Base-by-base conservation (phyloP, 352 stramenopile genomes). In the Phytophthora europaea region DNA sequence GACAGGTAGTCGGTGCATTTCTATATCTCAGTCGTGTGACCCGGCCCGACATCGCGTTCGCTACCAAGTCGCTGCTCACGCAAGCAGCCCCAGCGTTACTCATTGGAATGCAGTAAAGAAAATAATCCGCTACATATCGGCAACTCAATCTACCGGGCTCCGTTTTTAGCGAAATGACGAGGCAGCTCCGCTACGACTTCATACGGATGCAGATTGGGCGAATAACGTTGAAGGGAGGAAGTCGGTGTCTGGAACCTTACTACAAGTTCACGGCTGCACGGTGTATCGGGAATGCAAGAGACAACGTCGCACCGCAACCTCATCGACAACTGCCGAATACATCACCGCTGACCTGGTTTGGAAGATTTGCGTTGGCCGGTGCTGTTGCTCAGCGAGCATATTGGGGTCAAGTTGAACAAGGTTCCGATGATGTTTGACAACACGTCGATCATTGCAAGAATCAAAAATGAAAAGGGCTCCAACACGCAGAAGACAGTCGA, bases 1-100 rank as follows among this genome's bases (percentile, higher is more conserved):
- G 18, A 9, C 62, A 69, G 7, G 52, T 40, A 7, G 62, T 70
- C 3, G 52, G 53, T 6, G 52, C 62, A n/a, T 16, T 70, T 0
- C 38, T 70, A 4, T 63, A 58, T 28, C 6, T 70, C 1, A 63
- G 40, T 47, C 52, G 62, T 9, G 62, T 70, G 4, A 51, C 62
- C 2, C 26, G 53, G 13, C 62, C 62, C 0, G 40, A 62, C 20
- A 62, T 70, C 10, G 7, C 52, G 1, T 70, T 50, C n/a, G 52
- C 40, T 2, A 70, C 8, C 53, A 62, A 57, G 62, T 57, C 2
- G 40, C 52, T 0, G 23, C 59, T 3, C 59, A 65, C 7, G 23
- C 59, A 18, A 34, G 8, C n/a, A 57, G 28, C 2, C 40, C 52
- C 18, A 63, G 6, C 5, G 16, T 58, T 0, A 22, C 6, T 2